Conservation (phyloP, 768 basidiomycete species). For the Termitomyces sp. region DNA sequence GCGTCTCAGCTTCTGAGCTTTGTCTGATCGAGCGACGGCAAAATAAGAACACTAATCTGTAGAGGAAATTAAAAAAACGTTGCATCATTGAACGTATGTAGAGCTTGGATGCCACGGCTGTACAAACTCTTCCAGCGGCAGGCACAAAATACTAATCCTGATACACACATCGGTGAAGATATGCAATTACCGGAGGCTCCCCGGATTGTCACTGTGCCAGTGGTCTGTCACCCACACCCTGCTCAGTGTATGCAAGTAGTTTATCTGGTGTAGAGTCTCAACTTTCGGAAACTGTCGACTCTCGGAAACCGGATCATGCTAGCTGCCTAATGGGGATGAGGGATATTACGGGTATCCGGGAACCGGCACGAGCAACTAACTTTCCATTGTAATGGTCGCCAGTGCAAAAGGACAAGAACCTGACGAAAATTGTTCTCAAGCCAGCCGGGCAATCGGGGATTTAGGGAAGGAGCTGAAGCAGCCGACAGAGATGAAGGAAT, state of each 20-base stretch:
- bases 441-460: background rate
- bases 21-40: constrained; percentile 15
- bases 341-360: constrained; percentile 24
- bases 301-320: constrained; percentile 46
- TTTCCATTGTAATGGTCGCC: background rate
- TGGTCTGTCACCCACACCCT: background rate
- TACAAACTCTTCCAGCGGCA: constrained; percentile 4
- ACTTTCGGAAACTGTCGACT: constrained; percentile 12
- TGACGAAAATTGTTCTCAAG: constrained; percentile 9
- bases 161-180: background rate
- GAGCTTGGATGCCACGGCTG: constrained; percentile 19
- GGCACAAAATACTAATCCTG: constrained; percentile 17
- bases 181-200: constrained; percentile 8
- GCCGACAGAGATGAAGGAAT: background rate
- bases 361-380: constrained; percentile 7
- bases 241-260: no score
- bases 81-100: constrained; percentile 28
- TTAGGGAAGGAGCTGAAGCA: background rate
- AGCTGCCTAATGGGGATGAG: constrained; percentile 23
- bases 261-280: no score
- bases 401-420: background rate
- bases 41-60: constrained; percentile 5
- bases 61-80: constrained; percentile 46
- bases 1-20: constrained; percentile 6
- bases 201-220: background rate